phyloP scores from a whole-genome alignment of 2,329 filamentous ascomycete species.

The Sclerotinia nivalis region DNA sequence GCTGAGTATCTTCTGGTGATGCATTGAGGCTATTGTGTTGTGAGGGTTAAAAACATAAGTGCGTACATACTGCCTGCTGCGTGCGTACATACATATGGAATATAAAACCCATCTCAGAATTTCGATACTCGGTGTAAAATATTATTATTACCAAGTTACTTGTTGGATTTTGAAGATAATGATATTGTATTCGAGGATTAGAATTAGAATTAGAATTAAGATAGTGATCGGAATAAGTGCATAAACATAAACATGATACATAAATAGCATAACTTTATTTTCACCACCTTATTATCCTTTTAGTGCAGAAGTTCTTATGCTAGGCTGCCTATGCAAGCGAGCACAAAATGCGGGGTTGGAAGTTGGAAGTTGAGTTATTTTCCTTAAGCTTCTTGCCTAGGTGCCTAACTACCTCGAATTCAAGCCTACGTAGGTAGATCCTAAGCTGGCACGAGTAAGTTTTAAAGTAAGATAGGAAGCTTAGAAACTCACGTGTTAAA shows the following conservation, averaged over 20 bases:
- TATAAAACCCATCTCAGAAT: too few species aligned
- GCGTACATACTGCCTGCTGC: not conserved
- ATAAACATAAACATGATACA: not conserved
- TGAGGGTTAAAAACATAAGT: not conserved
- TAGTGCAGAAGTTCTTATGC: not conserved
- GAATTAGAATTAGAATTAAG: too few species aligned
- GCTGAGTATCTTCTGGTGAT: not conserved
- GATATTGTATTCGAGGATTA: not conserved
- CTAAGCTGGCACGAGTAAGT: too few species aligned
- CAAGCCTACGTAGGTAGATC: too few species aligned
- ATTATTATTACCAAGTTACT: too few species aligned
- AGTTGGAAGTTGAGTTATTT: too few species aligned
- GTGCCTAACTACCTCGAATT: too few species aligned
- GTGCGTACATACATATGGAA: not conserved
- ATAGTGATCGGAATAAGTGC: not conserved
- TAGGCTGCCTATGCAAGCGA: not conserved
- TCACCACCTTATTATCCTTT: not conserved
- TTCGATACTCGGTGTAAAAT: too few species aligned
- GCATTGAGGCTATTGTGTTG: not conserved
- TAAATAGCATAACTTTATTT: slow-evolving; percentile 22
- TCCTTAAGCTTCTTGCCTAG: too few species aligned
- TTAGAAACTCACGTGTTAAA: too few species aligned
- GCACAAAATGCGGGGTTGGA: slow-evolving; percentile 15
- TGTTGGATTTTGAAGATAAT: not conserved
- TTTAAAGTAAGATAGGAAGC: too few species aligned